Evolutionary conservation across 1,284 basidiomycete genomes (phyloP), one percentile per base, ranked within the genome.

Genomic region (Ganoderma lingzhi): DNA sequence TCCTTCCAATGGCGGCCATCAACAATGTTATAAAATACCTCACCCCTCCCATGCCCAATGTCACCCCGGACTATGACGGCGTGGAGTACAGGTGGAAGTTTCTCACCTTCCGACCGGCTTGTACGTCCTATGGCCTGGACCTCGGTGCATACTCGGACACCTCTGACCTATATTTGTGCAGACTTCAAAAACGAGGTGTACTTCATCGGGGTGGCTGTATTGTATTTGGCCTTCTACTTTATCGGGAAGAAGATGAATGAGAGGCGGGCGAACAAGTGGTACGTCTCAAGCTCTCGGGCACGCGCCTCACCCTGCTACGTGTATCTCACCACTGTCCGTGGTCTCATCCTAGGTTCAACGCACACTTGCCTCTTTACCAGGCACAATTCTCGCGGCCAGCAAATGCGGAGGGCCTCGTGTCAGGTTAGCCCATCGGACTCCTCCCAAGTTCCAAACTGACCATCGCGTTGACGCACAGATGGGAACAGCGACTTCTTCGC

Each of bases 31-130:
- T 70, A 28, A 65, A 72, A 45, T 71, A 66, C 63, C 65, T 77
- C 59, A 74, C 76, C 1, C 17, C 92, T 42, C 76, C 83, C 2
- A 83, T 84, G n/a, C 78, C 82, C 37, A 71, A 80, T 44, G 77
- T 84, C 6, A 68, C 80, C 2, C 78, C 81, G 10, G 82, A 88
- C 41, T 92, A 91, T 75, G 78, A 84, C 28, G 91, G 94, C 19
- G 79, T 87, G 61, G 87, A 96, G 79, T 89, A 85, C 78, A 84
- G 81, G 71, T 96, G 91, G 91, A 91, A 87, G 78, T 85, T 90
- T 72, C 82, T 97, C 74, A 88, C 90, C 58, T 94, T 96, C 82
- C 84, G 94, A 63, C 95, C 95, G 14, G 92, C 91, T n/a, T 79
- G 92, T 93, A 76, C 70, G 89, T 82, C 35, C 35, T 35, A 35